phyloP scores from a whole-genome alignment of 768 basidiomycete species.

The Tephrocybe sp. region DNA sequence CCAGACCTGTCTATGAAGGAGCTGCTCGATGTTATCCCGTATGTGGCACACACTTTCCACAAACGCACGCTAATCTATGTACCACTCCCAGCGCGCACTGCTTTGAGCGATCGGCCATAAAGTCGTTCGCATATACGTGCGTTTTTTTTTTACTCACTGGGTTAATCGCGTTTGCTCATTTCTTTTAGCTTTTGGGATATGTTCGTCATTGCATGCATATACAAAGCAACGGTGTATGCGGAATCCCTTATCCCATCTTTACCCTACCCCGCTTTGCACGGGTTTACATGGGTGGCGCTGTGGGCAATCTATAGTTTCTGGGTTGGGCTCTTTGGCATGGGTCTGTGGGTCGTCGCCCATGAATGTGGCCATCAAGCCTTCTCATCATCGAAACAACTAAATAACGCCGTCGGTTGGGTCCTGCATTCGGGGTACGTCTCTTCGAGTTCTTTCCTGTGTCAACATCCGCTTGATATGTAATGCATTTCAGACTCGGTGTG shows the following conservation, averaged over 20 bases:
- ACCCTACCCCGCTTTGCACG: constrained; percentile 50
- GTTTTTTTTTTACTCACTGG: constrained; percentile 20
- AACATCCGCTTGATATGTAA: too few relatives aligned
- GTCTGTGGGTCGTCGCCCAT: constrained; percentile 82
- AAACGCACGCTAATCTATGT: background rate
- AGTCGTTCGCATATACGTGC: constrained; percentile 67
- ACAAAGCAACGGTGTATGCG: constrained; percentile 55
- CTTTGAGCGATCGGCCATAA: constrained; percentile 72
- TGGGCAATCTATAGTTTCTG: constrained; percentile 71
- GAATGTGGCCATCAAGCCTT: constrained; percentile 88
- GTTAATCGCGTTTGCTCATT: background rate
- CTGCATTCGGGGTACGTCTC: constrained; percentile 68
- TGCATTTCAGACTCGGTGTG: constrained; percentile 64
- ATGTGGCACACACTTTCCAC: constrained; percentile 22
- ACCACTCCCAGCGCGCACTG: constrained; percentile 57
- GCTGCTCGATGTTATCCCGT: constrained; percentile 71
- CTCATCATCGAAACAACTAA: constrained; percentile 75
- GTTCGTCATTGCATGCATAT: constrained; percentile 54
- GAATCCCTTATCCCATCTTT: constrained; percentile 54
- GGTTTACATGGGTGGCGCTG: constrained; percentile 50
- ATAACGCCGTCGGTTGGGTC: constrained; percentile 81
- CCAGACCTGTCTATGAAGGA: constrained; percentile 77
- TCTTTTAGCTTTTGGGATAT: constrained; percentile 57
- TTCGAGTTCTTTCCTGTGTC: background rate
- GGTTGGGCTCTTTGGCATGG: constrained; percentile 73